A percentile compares a stretch with the other conserved stretches of the same genome.
Conservation (phyloP, 2,329 filamentous ascomycete species). For the Penicillium hesseltinei region DNA sequence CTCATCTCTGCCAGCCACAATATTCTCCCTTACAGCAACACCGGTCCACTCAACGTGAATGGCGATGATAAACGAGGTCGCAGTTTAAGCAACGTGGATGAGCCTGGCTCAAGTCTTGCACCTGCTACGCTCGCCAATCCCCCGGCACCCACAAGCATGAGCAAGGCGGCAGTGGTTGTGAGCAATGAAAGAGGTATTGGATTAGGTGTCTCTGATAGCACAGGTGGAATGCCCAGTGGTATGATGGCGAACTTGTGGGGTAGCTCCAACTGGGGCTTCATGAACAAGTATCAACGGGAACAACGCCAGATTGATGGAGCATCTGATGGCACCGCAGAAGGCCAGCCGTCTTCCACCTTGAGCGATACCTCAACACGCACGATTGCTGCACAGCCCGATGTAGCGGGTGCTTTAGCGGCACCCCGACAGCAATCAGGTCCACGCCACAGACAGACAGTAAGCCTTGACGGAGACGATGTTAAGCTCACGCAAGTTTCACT, state of each 20-base stretch:
- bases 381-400: constrained; percentile 21
- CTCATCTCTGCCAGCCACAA: constrained; percentile 82
- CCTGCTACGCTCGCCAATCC: constrained; percentile 80
- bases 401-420: constrained; percentile 20
- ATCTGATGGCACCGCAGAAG: constrained; percentile 18
- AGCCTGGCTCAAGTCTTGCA: constrained; percentile 65
- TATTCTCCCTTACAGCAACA: constrained; percentile 65
- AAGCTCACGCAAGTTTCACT: constrained; percentile 36
- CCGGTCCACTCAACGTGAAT: constrained; percentile 38
- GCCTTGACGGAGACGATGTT: constrained; percentile 49
- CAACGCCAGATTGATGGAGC: constrained; percentile 43
- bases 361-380: constrained; percentile 28
- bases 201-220: constrained; percentile 58
- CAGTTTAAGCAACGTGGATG: constrained; percentile 39
- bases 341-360: constrained; percentile 21
- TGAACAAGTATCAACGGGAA: constrained; percentile 60
- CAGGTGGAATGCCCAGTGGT: constrained; percentile 74
- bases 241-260: constrained; percentile 95
- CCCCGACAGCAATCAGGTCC: constrained; percentile 27
- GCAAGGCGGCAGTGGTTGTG: constrained; percentile 77
- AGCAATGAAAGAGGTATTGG: constrained; percentile 72
- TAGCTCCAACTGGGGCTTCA: constrained; percentile 73
- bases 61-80: constrained; percentile 37
- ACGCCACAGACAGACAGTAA: constrained; percentile 57
- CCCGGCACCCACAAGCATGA: constrained; percentile 79